Conservation (phyloP, 805 yeast genomes). For the Kuraishia cidri region DNA sequence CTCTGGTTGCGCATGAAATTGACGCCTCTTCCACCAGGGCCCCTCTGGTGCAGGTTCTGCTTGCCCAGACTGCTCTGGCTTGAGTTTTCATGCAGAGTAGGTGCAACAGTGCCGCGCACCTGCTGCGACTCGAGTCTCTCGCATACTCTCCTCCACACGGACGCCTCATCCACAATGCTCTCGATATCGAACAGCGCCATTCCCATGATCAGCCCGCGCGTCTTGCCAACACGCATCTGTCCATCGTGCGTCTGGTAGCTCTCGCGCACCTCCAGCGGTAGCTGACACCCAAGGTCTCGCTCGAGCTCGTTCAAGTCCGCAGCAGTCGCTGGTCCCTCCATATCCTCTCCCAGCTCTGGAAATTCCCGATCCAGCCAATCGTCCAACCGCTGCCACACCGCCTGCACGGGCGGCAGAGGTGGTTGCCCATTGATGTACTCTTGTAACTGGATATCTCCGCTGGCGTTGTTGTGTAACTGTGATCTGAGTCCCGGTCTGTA, state of each 20-base stretch:
- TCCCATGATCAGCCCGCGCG: slow-evolving; percentile 76
- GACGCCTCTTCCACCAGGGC: slow-evolving; percentile 10
- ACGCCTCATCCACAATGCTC: slow-evolving; percentile 71
- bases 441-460: slow-evolving; percentile 52
- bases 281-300: slow-evolving; percentile 60
- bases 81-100: slow-evolving; percentile 1
- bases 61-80: slow-evolving; percentile 1
- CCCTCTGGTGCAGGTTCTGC: neutral
- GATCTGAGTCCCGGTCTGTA: slow-evolving; percentile 32
- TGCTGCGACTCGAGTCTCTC: slow-evolving; percentile 21
- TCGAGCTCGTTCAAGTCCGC: slow-evolving; percentile 80
- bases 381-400: slow-evolving; percentile 87
- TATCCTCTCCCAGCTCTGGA: slow-evolving; percentile 73
- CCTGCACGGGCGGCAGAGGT: slow-evolving; percentile 54
- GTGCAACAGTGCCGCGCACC: neutral
- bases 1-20: slow-evolving; percentile 41
- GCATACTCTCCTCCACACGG: slow-evolving; percentile 76
- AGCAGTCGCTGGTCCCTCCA: slow-evolving; percentile 71
- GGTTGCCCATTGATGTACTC: slow-evolving; percentile 33
- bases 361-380: slow-evolving; percentile 72
- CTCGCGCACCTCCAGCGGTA: slow-evolving; percentile 80
- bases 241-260: slow-evolving; percentile 84
- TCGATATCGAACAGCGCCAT: slow-evolving; percentile 74
- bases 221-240: slow-evolving; percentile 70
- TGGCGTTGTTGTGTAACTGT: slow-evolving; percentile 20